These are phyloP conservation scores for Diaporthe batatas DNA, from an alignment of 2,329 filamentous ascomycete genomes.

Conservation along the genomic window DNA sequence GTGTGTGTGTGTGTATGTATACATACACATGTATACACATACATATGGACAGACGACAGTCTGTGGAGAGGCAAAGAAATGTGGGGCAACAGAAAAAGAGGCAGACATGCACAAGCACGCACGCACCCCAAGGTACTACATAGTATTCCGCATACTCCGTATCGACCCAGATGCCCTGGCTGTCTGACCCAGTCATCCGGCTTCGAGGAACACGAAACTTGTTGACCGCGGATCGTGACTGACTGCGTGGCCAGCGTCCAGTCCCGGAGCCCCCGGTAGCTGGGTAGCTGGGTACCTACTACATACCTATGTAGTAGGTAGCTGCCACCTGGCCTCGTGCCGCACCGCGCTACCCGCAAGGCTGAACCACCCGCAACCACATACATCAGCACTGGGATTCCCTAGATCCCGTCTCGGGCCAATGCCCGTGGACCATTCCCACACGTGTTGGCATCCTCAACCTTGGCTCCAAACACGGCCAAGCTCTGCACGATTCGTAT, in stretches of 20 bases:
- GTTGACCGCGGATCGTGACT: constrained; percentile 8
- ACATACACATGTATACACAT: not conserved
- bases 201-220: not conserved
- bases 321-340: not conserved
- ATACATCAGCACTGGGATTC: not conserved
- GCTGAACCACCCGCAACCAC: constrained; percentile 2
- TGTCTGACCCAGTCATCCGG: constrained; percentile 15
- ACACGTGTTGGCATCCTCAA: constrained; percentile 18
- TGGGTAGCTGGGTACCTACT: no score
- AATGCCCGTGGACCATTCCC: constrained; percentile 11
- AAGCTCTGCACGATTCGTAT: constrained; percentile 24
- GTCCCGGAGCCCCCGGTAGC: not conserved
- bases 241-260: not conserved
- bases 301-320: no score
- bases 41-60: no score
- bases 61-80: no score
- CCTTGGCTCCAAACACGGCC: not conserved
- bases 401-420: constrained; percentile 1
- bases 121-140: no score
- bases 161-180: not conserved
- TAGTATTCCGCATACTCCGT: no score
- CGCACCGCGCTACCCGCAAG: constrained; percentile 26
- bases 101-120: no score
- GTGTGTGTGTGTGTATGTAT: no score
- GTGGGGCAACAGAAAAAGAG: no score